Conservation (phyloP, 2,329 filamentous ascomycete genomes). For the Graphiopsis chlorocephala region DNA sequence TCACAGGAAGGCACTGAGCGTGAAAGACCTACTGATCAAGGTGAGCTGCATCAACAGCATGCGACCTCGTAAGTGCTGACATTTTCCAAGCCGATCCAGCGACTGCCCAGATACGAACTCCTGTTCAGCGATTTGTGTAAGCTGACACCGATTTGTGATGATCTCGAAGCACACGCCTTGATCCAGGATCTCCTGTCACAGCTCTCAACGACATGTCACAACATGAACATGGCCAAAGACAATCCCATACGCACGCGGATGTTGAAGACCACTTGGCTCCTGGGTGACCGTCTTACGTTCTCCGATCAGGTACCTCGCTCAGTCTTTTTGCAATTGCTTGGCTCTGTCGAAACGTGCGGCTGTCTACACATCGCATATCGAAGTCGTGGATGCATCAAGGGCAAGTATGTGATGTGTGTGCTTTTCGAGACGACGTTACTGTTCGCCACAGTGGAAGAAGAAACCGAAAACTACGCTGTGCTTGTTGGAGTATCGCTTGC, state of each 20-base stretch:
- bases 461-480: conserved; percentile 68
- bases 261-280: conserved; percentile 77
- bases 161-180: conserved; percentile 76
- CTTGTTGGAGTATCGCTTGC: conserved; percentile 70
- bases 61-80: background rate
- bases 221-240: conserved; percentile 82
- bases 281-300: conserved; percentile 79
- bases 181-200: conserved; percentile 70
- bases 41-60: conserved; percentile 43
- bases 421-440: conserved; percentile 80
- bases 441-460: conserved; percentile 65
- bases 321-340: conserved; percentile 69
- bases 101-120: conserved; percentile 86
- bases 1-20: conserved; percentile 72
- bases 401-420: conserved; percentile 79
- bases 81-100: conserved; percentile 74
- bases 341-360: conserved; percentile 77
- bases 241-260: conserved; percentile 66
- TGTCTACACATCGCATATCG: conserved; percentile 82
- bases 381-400: conserved; percentile 60
- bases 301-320: conserved; percentile 60
- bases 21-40: conserved; percentile 88
- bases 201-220: conserved; percentile 70
- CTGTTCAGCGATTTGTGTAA: conserved; percentile 81
- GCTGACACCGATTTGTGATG: conserved; percentile 79